These are phyloP conservation scores for Globisporangium spiculum DNA, from an alignment of 352 stramenopile species.

Conservation along the genomic window DNA sequence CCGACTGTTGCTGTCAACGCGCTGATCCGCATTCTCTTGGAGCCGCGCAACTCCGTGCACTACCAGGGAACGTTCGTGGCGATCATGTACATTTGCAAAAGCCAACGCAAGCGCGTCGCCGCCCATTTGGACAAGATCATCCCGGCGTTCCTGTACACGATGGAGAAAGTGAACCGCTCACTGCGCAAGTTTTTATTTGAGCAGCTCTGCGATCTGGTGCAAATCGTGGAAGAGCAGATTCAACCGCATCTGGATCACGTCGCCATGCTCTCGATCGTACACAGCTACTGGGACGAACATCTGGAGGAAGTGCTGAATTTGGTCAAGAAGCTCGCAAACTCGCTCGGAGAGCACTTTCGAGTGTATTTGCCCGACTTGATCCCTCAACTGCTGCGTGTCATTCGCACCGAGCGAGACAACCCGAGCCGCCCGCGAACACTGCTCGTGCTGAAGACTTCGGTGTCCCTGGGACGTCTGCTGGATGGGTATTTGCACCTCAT, in stretches of 20 bases:
- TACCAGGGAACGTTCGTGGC: constrained; percentile 97
- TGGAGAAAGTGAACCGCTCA: constrained; percentile 85
- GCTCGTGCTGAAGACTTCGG: constrained; percentile 74
- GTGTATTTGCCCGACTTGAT: constrained; percentile 88
- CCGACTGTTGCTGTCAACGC: constrained; percentile 95
- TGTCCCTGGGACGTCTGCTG: constrained; percentile 70
- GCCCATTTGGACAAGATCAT: constrained; percentile 97
- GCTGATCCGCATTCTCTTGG: constrained; percentile 97
- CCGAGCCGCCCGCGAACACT: constrained; percentile 64
- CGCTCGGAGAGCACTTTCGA: constrained; percentile 82
- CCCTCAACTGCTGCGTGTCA: constrained; percentile 85
- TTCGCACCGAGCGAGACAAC: constrained; percentile 75
- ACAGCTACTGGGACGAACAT: constrained; percentile 90
- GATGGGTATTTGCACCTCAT: constrained; percentile 86
- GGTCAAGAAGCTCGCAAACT: constrained; percentile 91
- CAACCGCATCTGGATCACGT: constrained; percentile 86
- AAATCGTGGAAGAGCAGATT: constrained; percentile 97
- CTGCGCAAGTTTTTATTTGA: constrained; percentile 95
- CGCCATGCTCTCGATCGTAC: constrained; percentile 78
- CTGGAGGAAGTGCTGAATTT: constrained; percentile 97
- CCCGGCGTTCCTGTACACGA: constrained; percentile 94
- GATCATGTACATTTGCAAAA: constrained; percentile 99
- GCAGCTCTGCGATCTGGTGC: constrained; percentile 94
- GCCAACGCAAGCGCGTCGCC: constrained; percentile 91
- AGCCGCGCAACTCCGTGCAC: constrained; percentile 94